A percentile compares a stretch with the other conserved stretches of the same genome.
Evolutionary conservation across 352 stramenopile species (phyloP).

Genomic region (Globisporangium spinosum): DNA sequence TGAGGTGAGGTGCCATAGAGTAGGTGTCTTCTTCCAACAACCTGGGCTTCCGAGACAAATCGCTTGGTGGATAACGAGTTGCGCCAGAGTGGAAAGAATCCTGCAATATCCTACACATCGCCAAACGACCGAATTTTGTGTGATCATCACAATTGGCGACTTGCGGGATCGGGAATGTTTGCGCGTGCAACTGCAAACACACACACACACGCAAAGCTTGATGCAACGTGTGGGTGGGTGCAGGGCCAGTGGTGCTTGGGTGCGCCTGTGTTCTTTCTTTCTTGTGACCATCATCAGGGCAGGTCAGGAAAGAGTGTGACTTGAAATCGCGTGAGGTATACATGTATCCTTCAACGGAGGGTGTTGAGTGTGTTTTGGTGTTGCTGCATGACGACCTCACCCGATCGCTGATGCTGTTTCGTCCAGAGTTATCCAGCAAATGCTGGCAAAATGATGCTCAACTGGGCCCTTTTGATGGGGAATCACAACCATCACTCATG

Average conservation of each 20-base stretch:
- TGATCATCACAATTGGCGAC: background rate
- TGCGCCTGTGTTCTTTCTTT: background rate
- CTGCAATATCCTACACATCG: background rate
- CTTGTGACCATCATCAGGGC: too few relatives aligned
- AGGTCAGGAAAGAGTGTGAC: background rate
- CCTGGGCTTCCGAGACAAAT: conserved; percentile 9
- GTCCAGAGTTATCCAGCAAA: background rate
- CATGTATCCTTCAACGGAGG: too few relatives aligned
- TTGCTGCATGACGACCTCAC: background rate
- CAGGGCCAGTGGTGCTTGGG: background rate
- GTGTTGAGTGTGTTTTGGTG: background rate
- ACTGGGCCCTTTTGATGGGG: background rate
- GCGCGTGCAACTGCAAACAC: background rate
- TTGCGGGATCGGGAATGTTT: background rate
- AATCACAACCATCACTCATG: conserved; percentile 1
- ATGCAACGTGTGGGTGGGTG: too few relatives aligned
- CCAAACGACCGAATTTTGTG: background rate
- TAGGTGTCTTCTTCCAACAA: background rate
- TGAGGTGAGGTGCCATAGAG: background rate
- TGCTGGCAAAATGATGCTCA: background rate
- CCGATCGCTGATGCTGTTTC: background rate
- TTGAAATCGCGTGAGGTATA: background rate
- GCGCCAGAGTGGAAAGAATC: background rate
- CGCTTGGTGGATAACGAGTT: conserved; percentile 5
- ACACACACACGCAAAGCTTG: too few relatives aligned